Conservation (phyloP, 495 filamentous ascomycete genomes). For the Podospora appendiculata region DNA sequence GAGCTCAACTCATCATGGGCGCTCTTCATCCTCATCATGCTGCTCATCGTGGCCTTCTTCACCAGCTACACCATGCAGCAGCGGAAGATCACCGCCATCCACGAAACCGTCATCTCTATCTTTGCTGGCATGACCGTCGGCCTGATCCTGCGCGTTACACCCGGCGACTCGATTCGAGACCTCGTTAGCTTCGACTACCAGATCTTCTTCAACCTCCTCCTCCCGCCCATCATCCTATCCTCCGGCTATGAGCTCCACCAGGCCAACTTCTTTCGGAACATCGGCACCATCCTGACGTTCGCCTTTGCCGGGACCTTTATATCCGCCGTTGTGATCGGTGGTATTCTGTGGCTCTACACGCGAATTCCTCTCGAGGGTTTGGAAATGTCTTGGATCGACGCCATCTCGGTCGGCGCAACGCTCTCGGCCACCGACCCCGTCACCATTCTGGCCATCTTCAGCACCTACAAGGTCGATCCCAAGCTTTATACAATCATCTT, state of each 20-base stretch:
- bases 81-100: conserved; percentile 90
- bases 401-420: conserved; percentile 90
- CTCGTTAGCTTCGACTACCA: conserved; percentile 95
- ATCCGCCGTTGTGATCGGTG: conserved; percentile 83
- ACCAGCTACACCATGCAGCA: conserved; percentile 94
- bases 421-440: conserved; percentile 95
- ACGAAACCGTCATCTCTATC: conserved; percentile 96
- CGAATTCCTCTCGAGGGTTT: conserved; percentile 77
- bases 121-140: conserved; percentile 99
- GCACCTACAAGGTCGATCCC: conserved; percentile 96
- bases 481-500: conserved; percentile 98
- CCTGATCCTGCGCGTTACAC: conserved; percentile 72
- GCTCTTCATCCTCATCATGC: conserved; percentile 87
- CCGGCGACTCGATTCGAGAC: conserved; percentile 72
- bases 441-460: conserved; percentile 97
- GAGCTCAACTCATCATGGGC: conserved; percentile 95
- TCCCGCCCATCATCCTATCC: conserved; percentile 94
- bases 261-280: conserved; percentile 97
- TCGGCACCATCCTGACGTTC: conserved; percentile 96
- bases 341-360: conserved; percentile 83
- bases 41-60: conserved; percentile 90
- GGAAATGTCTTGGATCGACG: conserved; percentile 83
- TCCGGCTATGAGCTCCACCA: conserved; percentile 97
- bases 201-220: conserved; percentile 97
- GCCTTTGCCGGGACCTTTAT: conserved; percentile 97